phyloP scores from a whole-genome alignment of 768 basidiomycete species.

The Clathrus columnatus region DNA sequence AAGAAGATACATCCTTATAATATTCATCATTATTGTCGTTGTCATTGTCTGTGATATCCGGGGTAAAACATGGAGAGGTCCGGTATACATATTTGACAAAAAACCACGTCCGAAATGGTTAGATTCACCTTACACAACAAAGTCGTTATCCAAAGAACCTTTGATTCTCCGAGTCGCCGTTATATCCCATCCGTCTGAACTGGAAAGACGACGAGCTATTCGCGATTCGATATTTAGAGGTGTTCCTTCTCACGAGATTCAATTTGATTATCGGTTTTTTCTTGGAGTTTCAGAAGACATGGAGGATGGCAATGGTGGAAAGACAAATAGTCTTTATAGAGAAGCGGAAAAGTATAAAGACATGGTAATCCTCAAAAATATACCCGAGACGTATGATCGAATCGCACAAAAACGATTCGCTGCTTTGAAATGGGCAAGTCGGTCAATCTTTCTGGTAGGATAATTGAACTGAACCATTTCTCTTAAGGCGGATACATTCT shows the following conservation, averaged over 20 bases:
- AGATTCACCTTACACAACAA: neutral
- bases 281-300: no score
- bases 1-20: no score
- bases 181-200: neutral
- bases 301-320: neutral
- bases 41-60: no score
- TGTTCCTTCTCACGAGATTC: neutral
- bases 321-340: neutral
- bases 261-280: neutral
- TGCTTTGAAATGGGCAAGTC: constrained; percentile 1
- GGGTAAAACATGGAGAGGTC: neutral
- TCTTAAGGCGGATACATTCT: neutral
- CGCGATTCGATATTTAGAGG: neutral
- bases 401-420: neutral
- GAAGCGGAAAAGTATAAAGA: neutral
- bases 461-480: neutral
- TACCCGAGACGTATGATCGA: neutral
- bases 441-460: neutral
- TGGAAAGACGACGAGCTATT: neutral
- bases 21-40: neutral
- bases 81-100: neutral
- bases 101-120: neutral
- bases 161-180: neutral
- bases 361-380: neutral
- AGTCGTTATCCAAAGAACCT: neutral